A percentile compares a stretch with the other conserved stretches of the same genome.
These are phyloP conservation scores for Haematococcus lacustris DNA, from an alignment of 139 green algal genomes.

Conservation along the genomic window DNA sequence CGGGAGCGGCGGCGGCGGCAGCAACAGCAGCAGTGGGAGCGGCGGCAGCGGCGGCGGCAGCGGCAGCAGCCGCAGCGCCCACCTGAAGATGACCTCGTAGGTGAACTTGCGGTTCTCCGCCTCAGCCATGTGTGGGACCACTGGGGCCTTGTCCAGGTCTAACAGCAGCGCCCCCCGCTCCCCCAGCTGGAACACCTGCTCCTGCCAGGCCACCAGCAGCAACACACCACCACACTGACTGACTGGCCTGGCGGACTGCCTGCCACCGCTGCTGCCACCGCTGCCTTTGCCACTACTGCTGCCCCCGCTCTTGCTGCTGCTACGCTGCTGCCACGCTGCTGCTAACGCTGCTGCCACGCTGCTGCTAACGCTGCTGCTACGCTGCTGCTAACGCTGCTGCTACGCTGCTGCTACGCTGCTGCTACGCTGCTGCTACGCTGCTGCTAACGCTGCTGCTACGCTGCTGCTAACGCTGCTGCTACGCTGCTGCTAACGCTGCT, in stretches of 20 bases:
- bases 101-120: constrained; percentile 53
- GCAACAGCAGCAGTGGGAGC: too few species aligned
- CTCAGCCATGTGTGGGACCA: constrained; percentile 86
- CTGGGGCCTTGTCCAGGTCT: constrained; percentile 65
- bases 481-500: too few species aligned
- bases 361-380: not conserved
- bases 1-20: too few species aligned
- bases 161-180: constrained; percentile 58
- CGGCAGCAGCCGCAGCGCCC: not conserved
- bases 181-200: constrained; percentile 63
- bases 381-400: too few species aligned
- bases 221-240: not conserved
- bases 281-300: not conserved
- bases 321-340: not conserved
- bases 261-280: not conserved
- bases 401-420: too few species aligned
- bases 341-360: too few species aligned
- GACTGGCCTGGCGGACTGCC: too few species aligned
- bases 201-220: constrained; percentile 23
- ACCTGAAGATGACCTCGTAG: constrained; percentile 63
- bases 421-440: too few species aligned
- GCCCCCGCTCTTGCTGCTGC: not conserved
- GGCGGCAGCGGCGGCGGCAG: too few species aligned
- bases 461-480: too few species aligned
- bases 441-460: too few species aligned